Evolutionary conservation across 805 yeast species (phyloP), one percentile per base, ranked within the genome.

Genomic region (Myxozyma neotropica): DNA sequence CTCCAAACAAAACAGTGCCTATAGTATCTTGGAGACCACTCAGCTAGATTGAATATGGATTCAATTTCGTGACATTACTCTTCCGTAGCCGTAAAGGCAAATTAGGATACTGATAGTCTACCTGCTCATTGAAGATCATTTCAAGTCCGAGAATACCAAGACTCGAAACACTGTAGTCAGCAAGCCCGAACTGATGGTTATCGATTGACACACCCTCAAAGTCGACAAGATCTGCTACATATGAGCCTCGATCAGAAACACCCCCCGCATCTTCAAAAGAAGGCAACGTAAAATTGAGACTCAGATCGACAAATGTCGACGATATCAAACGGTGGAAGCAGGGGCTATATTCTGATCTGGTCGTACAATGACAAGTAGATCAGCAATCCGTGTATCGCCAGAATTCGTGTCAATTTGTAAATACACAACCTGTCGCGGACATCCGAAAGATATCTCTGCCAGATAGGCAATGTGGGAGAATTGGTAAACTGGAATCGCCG

Each of bases 361-460:
- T n/a, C 19, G 40, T n/a, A 64, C 82, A 82, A 44, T n/a, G 4
- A 2, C 43, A 26, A 2, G 40, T 13, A 3, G 51, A 35, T 53
- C 51, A n/a, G 53, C 51, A 38, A 86, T 82, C 89, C 90, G 86
- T 46, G 87, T 70, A 69, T 88, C 94, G 1, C 87, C 79, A 0
- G 91, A 85, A 1, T 93, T 94, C 2, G 93, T 88, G 70, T 88
- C 94, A 17, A 88, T 72, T 45, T 83, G 72, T 4, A 85, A 82
- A 2, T 74, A 74, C 5, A 86, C 74, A 2, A 74, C 69, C 66
- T 86, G 86, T 2, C 72, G 67, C 2, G 83, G 78, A 0, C 89
- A 81, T 7, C 94, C 94, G 2, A 88, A 49, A 13, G 66, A 31
- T 26, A 77, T 64, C 29, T 64, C 59, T 4, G 74, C 69, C 33